phyloP scores from a whole-genome alignment of 768 basidiomycete genomes.

The Crepidotus variabilis region DNA sequence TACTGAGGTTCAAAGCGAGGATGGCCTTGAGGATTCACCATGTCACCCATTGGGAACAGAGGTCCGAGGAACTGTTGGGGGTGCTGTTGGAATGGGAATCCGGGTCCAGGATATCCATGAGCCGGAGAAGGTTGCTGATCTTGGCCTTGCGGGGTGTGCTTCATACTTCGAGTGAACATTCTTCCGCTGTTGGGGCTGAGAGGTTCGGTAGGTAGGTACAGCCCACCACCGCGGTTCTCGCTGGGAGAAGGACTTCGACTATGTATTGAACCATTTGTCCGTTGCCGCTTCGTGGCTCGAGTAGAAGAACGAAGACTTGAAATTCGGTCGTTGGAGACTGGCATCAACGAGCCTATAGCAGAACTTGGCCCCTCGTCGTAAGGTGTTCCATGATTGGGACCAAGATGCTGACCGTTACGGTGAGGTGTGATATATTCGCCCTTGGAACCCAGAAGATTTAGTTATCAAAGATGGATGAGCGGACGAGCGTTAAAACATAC shows the following conservation, averaged over 20 bases:
- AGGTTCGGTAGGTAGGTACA: not conserved
- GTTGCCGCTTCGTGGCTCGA: constrained; percentile 14
- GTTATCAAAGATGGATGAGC: not conserved
- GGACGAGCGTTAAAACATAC: not conserved
- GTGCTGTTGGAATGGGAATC: not conserved
- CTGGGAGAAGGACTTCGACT: constrained; percentile 6
- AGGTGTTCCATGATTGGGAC: not conserved
- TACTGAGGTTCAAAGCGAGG: constrained; percentile 10
- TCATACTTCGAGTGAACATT: constrained; percentile 1
- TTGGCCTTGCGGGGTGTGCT: not conserved
- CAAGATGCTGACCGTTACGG: constrained; percentile 10
- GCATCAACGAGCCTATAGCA: constrained; percentile 11
- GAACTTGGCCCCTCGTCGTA: constrained; percentile 4
- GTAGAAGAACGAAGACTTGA: constrained; percentile 17
- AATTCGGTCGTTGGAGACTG: constrained; percentile 17
- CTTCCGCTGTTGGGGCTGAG: constrained; percentile 3
- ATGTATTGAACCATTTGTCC: constrained; percentile 3
- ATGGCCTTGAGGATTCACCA: constrained; percentile 1
- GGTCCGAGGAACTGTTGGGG: not conserved
- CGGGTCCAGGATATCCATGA: constrained; percentile 1
- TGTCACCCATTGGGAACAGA: constrained; percentile 2
- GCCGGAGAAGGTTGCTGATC: constrained; percentile 1
- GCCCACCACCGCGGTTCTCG: constrained; percentile 1
- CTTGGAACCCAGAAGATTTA: constrained; percentile 13
- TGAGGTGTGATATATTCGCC: constrained; percentile 12